These are phyloP conservation scores for Sugiyamaella castrensis DNA, from an alignment of 1,139 yeast genomes.

Conservation along the genomic window DNA sequence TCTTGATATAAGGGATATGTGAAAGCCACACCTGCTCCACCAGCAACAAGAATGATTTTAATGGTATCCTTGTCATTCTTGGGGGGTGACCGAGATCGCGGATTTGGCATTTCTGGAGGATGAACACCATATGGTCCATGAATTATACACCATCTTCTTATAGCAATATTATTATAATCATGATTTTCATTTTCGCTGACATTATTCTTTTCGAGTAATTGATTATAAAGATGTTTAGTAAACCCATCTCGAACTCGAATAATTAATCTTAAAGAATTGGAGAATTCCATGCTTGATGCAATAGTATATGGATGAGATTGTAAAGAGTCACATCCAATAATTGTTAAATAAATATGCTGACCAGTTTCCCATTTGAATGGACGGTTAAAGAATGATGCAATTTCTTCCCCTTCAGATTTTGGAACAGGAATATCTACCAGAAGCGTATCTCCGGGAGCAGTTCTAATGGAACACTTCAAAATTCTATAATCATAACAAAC, in stretches of 20 bases:
- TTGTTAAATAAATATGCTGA: conserved; percentile 30
- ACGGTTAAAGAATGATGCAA: conserved; percentile 8
- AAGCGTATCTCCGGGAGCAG: conserved; percentile 29
- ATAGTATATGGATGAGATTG: conserved; percentile 30
- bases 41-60: conserved; percentile 28
- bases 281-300: conserved; percentile 26
- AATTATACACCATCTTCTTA: conserved; percentile 24
- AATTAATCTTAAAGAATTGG: conserved; percentile 26
- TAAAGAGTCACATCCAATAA: conserved; percentile 25
- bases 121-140: conserved; percentile 33
- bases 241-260: conserved; percentile 32
- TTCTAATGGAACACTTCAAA: conserved; percentile 20
- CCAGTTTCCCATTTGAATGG: conserved; percentile 29
- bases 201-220: too few relatives aligned
- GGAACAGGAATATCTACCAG: conserved; percentile 28
- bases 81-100: conserved; percentile 2
- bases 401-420: conserved; percentile 12
- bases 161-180: conserved; percentile 11
- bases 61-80: neutral
- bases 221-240: conserved; percentile 19
- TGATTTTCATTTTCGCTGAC: neutral
- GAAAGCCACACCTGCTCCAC: conserved; percentile 35
- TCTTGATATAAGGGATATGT: conserved; percentile 31
- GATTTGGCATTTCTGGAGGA: conserved; percentile 18
- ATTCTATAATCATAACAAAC: conserved; percentile 25